Conservation (phyloP, 352 stramenopile species). For the Globisporangium carolinianum region DNA sequence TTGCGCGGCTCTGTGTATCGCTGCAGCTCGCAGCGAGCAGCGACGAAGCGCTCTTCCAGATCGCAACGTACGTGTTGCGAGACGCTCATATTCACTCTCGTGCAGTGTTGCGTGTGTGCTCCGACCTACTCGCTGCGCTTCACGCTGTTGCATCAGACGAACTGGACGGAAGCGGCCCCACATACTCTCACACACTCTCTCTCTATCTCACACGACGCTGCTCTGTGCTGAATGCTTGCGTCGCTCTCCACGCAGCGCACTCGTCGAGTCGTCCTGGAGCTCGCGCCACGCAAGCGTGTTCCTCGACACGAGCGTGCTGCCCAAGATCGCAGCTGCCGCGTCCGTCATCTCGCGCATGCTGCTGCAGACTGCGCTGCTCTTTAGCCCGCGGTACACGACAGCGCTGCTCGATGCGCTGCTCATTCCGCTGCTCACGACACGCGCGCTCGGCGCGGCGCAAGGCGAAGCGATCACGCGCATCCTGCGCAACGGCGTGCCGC, state of each 20-base stretch:
- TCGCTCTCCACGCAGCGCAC: constrained; percentile 16
- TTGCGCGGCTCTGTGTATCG: constrained; percentile 31
- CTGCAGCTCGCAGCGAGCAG: constrained; percentile 40
- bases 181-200: neutral
- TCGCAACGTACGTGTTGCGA: constrained; percentile 30
- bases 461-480: constrained; percentile 67
- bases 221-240: neutral
- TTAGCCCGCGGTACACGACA: constrained; percentile 33
- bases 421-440: constrained; percentile 35
- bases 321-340: constrained; percentile 42
- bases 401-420: constrained; percentile 48
- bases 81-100: too few species aligned
- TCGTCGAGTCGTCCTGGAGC: constrained; percentile 66
- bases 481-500: constrained; percentile 36
- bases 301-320: constrained; percentile 43
- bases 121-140: too few species aligned
- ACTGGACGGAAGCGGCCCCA: too few species aligned
- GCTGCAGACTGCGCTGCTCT: constrained; percentile 50
- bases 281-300: constrained; percentile 60
- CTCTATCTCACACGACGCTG: neutral
- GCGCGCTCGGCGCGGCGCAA: constrained; percentile 36
- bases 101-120: too few species aligned
- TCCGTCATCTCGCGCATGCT: constrained; percentile 74
- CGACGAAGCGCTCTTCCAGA: constrained; percentile 54
- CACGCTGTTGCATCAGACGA: too few species aligned